phyloP scores from a whole-genome alignment of 352 stramenopile genomes.

The Blastocystis sp. region DNA sequence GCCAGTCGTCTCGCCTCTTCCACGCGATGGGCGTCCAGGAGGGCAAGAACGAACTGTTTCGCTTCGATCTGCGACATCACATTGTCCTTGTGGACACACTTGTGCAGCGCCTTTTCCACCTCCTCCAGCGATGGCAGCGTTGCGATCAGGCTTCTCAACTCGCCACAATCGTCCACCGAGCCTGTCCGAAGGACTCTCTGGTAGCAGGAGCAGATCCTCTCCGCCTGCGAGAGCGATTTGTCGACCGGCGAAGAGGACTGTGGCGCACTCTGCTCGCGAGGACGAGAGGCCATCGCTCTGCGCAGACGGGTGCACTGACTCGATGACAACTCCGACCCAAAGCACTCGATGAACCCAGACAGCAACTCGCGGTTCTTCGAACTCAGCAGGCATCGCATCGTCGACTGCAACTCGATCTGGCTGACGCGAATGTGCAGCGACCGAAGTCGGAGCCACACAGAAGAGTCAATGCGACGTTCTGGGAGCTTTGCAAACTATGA shows the following conservation, averaged over 20 bases:
- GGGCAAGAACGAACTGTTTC: constrained; percentile 1
- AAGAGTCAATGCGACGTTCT: not conserved
- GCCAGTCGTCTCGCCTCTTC: not conserved
- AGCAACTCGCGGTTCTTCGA: not conserved
- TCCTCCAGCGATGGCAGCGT: not conserved
- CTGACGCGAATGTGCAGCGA: not conserved
- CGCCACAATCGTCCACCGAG: not conserved
- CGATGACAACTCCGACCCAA: not conserved
- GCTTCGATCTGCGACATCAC: not conserved
- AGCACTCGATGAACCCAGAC: not conserved
- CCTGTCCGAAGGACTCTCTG: not conserved
- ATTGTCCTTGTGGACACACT: not conserved
- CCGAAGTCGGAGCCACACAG: not conserved
- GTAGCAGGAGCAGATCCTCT: not conserved
- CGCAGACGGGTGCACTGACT: not conserved
- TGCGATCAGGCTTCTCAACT: not conserved
- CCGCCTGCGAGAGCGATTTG: not conserved
- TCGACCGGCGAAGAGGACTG: not conserved
- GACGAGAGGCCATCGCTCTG: not conserved
- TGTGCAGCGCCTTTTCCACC: not conserved
- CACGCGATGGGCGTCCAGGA: not conserved
- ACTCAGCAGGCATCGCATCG: not conserved
- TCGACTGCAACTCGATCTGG: not conserved
- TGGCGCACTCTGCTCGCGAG: not conserved
- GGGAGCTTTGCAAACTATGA: not conserved